Percentiles rank a stretch among this genome's conserved stretches.
Conservation (phyloP, 768 basidiomycete genomes). For the Lactarius hatsudake region DNA sequence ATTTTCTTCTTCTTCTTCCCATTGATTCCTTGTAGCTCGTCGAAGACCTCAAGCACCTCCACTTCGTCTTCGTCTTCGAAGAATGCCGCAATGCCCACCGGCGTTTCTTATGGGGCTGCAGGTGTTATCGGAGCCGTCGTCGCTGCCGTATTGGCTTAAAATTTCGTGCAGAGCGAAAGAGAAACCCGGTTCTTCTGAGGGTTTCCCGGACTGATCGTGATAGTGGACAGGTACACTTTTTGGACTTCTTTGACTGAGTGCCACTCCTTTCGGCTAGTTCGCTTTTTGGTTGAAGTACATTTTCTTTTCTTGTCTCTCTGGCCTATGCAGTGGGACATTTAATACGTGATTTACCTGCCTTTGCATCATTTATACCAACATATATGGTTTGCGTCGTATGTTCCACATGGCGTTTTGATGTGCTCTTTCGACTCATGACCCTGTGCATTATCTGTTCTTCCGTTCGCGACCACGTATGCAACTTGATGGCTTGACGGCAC, state of each 20-base stretch:
- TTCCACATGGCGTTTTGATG: neutral
- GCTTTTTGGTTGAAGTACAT: slow-evolving; percentile 1
- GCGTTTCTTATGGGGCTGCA: slow-evolving; percentile 37
- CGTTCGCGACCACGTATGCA: neutral
- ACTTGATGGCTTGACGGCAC: neutral
- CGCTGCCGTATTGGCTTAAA: slow-evolving; percentile 41
- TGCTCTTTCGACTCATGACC: neutral
- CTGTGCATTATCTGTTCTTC: neutral
- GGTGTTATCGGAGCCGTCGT: slow-evolving; percentile 40
- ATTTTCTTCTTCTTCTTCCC: too few relatives aligned
- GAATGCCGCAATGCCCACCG: slow-evolving; percentile 38
- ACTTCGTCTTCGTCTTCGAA: slow-evolving; percentile 32
- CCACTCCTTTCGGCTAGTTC: slow-evolving; percentile 1
- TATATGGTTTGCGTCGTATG: neutral
- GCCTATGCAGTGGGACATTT: slow-evolving; percentile 12
- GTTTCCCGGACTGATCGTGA: slow-evolving; percentile 5
- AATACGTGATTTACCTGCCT: slow-evolving; percentile 13
- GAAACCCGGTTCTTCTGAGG: neutral
- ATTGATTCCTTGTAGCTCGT: neutral
- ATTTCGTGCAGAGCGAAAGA: neutral
- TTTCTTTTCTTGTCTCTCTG: slow-evolving; percentile 4
- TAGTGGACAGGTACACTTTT: slow-evolving; percentile 17
- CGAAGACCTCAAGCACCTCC: neutral
- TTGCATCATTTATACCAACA: slow-evolving; percentile 19
- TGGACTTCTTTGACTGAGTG: slow-evolving; percentile 12